Evolutionary conservation across 2,329 filamentous ascomycete species (phyloP).

Genomic region (Paecilomyces dactylethromorphus): DNA sequence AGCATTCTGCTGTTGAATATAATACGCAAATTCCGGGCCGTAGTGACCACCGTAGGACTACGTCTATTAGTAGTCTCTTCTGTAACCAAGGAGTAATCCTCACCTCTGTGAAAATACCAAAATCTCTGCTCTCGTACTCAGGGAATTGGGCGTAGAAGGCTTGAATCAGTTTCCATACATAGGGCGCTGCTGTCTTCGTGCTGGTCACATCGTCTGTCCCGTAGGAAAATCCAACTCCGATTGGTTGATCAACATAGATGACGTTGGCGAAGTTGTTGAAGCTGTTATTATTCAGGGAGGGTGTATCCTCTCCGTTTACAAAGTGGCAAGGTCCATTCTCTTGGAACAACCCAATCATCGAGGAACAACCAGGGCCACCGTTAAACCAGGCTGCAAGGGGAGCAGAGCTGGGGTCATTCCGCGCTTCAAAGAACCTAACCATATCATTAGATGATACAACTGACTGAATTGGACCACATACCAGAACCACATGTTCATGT

Average conservation of each 20-base stretch:
- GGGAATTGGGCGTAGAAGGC: slow-evolving; percentile 32
- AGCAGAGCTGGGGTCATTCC: slow-evolving; percentile 41
- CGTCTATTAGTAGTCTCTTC: neutral
- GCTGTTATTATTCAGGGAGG: slow-evolving; percentile 46
- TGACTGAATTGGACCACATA: slow-evolving; percentile 12
- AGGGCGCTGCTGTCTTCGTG: slow-evolving; percentile 41
- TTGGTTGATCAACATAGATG: slow-evolving; percentile 59
- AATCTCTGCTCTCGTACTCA: slow-evolving; percentile 32
- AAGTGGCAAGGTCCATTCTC: slow-evolving; percentile 40
- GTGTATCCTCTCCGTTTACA: slow-evolving; percentile 40
- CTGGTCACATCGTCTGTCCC: slow-evolving; percentile 25
- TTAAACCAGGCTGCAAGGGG: slow-evolving; percentile 52
- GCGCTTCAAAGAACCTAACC: slow-evolving; percentile 50
- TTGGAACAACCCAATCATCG: slow-evolving; percentile 36
- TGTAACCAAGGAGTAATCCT: neutral
- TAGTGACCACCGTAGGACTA: slow-evolving; percentile 31
- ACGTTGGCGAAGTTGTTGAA: slow-evolving; percentile 56
- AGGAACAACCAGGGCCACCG: slow-evolving; percentile 48
- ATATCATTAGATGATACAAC: neutral
- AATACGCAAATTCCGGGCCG: slow-evolving; percentile 27
- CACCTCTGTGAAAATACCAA: slow-evolving; percentile 28
- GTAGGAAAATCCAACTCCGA: slow-evolving; percentile 47
- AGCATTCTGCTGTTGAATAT: slow-evolving; percentile 32
- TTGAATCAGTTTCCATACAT: slow-evolving; percentile 54
- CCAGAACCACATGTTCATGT: slow-evolving; percentile 43